Base-by-base conservation (phyloP, 495 filamentous ascomycete genomes). In the Aspergillus incahuasiensis region DNA sequence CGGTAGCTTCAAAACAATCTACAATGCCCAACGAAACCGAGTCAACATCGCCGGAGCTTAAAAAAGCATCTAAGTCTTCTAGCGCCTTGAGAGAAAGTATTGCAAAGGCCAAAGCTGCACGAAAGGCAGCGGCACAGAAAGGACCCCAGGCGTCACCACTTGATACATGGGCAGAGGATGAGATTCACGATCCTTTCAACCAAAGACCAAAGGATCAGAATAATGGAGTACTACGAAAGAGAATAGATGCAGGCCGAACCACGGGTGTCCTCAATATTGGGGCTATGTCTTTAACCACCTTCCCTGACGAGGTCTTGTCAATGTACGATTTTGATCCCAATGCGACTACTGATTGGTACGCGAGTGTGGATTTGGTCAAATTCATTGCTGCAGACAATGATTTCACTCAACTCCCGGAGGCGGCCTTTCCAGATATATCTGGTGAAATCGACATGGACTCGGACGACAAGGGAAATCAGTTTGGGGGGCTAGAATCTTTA, bases 301-400 rank as follows among this genome's bases (percentile, higher is more conserved):
- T 99, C 9, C 95, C 94, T 1, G 69, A 79, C 0, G 90, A 92
- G 61, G 89, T 97, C 2, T 70, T 95, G 73, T 83, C 83, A 18
- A 97, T 99, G 94, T 98, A 97, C 64, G 79, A 83, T 43, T 78
- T 79, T 35, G 86, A 86, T 55, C 74, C 88, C 6, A 81, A 87
- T 35, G 74, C 75, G 2, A 66, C 79, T 38, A 64, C 71, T 1
- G 79, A 86, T 41, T 98, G 94, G 94, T 92, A 91, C 25, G 92
- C 97, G 70, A 86, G 87, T 51, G 91, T 99, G 13, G 95, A 97
- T 66, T 74, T 99, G n/a, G 85, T 86, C 8, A 85, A 87, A 52
- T 82, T 99, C 46, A 83, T 92, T 59, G 91, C 88, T 30, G 92
- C 94, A 12, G 92, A 97, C 65, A 97, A 99, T 65, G 91, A 97